Base-by-base conservation (phyloP, 805 yeast genomes). In the Saccharomycopsis sp. region DNA sequence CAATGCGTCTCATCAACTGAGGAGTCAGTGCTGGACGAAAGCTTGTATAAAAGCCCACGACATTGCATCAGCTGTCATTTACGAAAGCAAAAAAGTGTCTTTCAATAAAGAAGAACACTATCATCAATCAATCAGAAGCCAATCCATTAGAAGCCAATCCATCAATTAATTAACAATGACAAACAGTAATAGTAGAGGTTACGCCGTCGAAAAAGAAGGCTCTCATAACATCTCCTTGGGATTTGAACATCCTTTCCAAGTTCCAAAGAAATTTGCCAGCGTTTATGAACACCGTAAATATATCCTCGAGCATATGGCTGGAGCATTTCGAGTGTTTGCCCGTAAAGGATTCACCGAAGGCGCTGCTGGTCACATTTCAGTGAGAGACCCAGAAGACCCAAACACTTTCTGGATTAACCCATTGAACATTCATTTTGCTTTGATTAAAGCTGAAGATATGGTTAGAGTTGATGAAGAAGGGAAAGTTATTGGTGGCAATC, bases 361-460 rank as follows among this genome's bases (percentile, higher is more conserved):
- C 13, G 61, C 77, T 17, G 87, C 95, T 0, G 96, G 96, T 19
- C 96, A 86, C 59, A 85, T 86, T 47, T 81, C 93, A 6, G 72
- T 86, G 9, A 72, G 93, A 54, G 96, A 86, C 57, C 95, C 96
- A 2, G 77, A 83, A 36, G 77, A 81, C 51, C 82, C 82, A n/a
- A 60, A 68, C 38, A 83, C 90, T 2, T 86, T 86, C 60, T 86
- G 95, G 95, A 84, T 86, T 59, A 86, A 86, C 63, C 95, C 96
- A 3, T 66, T 86, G 51, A 90, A 83, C n/a, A 72, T 70, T 53
- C 95, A 86, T 61, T 86, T 83, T 60, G 70, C 74, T 17, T 57
- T 74, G 36, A 63, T 80, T 57, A 74, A 67, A 53, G 83, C 78
- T 23, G 65, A 74, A 16, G 85, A 79, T 53, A 68, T 80, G 72